Evolutionary conservation across 305 asterid genomes (phyloP).

Genomic region (Plantago coronopus): DNA sequence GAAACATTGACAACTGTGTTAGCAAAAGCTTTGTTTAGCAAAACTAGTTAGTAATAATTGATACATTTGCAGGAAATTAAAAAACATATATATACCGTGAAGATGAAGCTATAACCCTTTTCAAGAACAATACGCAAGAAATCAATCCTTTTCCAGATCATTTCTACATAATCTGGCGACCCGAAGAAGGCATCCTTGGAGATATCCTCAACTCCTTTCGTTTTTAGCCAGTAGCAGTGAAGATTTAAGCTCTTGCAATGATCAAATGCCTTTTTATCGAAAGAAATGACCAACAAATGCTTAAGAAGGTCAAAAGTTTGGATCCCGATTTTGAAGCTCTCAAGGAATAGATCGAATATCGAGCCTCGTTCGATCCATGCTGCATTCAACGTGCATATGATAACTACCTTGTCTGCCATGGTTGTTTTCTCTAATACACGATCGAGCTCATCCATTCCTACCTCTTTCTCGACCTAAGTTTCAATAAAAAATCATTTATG

Average conservation of each 20-base stretch:
- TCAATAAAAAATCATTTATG: too few species aligned
- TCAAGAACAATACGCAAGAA: slow-evolving; percentile 42
- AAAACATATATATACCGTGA: slow-evolving; percentile 29
- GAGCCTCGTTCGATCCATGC: slow-evolving; percentile 51
- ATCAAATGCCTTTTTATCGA: slow-evolving; percentile 42
- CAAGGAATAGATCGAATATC: slow-evolving; percentile 43
- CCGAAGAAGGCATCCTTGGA: slow-evolving; percentile 42
- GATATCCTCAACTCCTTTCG: slow-evolving; percentile 40
- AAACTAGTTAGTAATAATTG: too few species aligned
- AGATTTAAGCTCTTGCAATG: slow-evolving; percentile 32
- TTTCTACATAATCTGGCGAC: slow-evolving; percentile 38
- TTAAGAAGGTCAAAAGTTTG: slow-evolving; percentile 35
- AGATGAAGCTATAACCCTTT: slow-evolving; percentile 43
- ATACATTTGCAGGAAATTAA: too few species aligned
- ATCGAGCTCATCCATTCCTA: not conserved
- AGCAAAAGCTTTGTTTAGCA: too few species aligned
- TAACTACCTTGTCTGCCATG: slow-evolving; percentile 44
- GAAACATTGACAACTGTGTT: too few species aligned
- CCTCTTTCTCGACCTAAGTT: too few species aligned
- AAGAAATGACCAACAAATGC: slow-evolving; percentile 46
- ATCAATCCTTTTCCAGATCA: slow-evolving; percentile 53
- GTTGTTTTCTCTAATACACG: slow-evolving; percentile 31
- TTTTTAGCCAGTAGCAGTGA: slow-evolving; percentile 37
- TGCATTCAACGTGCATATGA: slow-evolving; percentile 42
- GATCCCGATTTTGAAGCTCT: slow-evolving; percentile 47